Evolutionary conservation across 2,329 filamentous ascomycete species (phyloP), one percentile per base, ranked within the genome.

Genomic region (Sporothrix inflata): DNA sequence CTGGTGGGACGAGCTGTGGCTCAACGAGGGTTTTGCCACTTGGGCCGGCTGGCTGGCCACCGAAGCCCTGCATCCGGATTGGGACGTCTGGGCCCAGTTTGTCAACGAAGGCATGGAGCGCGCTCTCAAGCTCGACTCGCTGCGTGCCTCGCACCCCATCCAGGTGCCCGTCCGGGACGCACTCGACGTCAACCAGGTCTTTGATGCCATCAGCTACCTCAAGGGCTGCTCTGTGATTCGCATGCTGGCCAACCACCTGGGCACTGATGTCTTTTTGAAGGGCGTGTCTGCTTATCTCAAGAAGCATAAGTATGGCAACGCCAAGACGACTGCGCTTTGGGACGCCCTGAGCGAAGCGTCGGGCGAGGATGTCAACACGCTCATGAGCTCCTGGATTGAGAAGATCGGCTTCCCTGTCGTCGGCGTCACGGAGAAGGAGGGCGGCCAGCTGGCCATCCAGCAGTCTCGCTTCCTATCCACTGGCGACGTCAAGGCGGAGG

Each of bases 71-170:
- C 93, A 98, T 82, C 96, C 96, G 3, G 95, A 98, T 76, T 98
- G 96, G 95, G 91, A 98, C 78, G 92, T 98, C 42, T 99, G 96
- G 96, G 91, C 93, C 73, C 94, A 98, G 83, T 99, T 98, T 83
- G 93, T 98, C 78, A 94, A 94, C 83, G 96, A 98, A 85, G 92
- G 92, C 78, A 93, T 97, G 85, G 94, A 97, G 87, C 90, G 90
- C 85, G 95, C 95, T 72, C 97, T 98, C 82, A 88, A 90, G 76
- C 89, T 99, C 40, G 96, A 99, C 79, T 91, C 93, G 61, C 89
- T 99, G 76, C 92, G 96, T 63, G 93, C 94, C 55, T 97, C 94
- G 67, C 96, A 99, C 81, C 93, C 96, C 9, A 98, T 99, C 76
- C 95, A 99, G 81, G 96, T 99, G 7, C 93, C 94, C 0, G 96